phyloP scores from a whole-genome alignment of 305 asterid species.

The Fraxinus sp. region DNA sequence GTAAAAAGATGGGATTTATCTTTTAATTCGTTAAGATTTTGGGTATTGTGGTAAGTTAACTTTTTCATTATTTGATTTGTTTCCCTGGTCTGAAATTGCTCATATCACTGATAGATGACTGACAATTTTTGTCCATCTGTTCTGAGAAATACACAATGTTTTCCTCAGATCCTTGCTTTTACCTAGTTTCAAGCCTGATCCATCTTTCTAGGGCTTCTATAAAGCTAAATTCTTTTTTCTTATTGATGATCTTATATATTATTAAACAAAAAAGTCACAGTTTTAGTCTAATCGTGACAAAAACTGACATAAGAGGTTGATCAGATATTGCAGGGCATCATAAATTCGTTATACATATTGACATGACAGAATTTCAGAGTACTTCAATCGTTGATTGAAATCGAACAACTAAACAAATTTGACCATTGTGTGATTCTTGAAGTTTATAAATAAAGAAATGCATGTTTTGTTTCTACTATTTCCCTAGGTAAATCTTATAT shows the following conservation, averaged over 20 bases:
- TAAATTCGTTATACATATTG: slow-evolving; percentile 5
- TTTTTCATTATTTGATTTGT: background rate
- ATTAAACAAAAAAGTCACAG: background rate
- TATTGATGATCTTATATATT: too few species aligned
- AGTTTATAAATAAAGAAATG: background rate
- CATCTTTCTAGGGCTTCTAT: slow-evolving; percentile 27
- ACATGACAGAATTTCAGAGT: slow-evolving; percentile 3
- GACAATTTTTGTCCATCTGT: slow-evolving; percentile 12
- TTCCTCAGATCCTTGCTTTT: slow-evolving; percentile 27
- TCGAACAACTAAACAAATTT: background rate
- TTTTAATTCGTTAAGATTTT: background rate
- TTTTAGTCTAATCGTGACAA: background rate
- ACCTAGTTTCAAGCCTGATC: slow-evolving; percentile 34
- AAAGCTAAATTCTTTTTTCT: background rate
- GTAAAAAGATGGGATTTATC: background rate
- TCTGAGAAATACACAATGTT: slow-evolving; percentile 27
- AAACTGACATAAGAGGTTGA: slow-evolving; percentile 17
- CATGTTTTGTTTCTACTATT: background rate
- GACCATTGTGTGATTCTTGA: background rate
- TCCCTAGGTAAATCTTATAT: background rate
- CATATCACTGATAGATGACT: slow-evolving; percentile 2
- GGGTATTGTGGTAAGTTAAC: background rate
- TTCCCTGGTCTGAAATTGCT: background rate
- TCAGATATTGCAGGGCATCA: slow-evolving; percentile 9
- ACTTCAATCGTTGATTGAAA: background rate